Conservation (phyloP, 495 filamentous ascomycete species). For the Letharia lupina region DNA sequence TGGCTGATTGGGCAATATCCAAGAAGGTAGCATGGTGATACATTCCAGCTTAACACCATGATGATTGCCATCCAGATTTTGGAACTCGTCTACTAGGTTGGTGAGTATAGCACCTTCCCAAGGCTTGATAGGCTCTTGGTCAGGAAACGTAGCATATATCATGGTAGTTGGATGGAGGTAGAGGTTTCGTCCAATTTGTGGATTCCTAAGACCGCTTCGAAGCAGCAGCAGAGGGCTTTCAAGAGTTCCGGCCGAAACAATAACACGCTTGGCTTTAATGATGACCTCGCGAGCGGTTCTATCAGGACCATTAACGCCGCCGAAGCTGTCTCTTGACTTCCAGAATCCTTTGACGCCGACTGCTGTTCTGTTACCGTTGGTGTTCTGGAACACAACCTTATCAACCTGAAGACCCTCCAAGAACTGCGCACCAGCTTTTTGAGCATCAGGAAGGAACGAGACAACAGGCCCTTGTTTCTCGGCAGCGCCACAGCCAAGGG, state of each 20-base stretch:
- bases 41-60: conserved; percentile 79
- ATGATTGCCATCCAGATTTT: conserved; percentile 71
- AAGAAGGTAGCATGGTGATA: conserved; percentile 56
- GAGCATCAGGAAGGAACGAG: conserved; percentile 71
- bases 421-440: conserved; percentile 62
- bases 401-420: conserved; percentile 68
- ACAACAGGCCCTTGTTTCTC: conserved; percentile 73
- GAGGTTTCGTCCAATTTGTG: conserved; percentile 77
- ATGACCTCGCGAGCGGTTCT: conserved; percentile 48
- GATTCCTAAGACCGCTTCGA: conserved; percentile 66
- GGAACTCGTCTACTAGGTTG: conserved; percentile 63
- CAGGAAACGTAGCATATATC: conserved; percentile 52
- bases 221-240: conserved; percentile 67
- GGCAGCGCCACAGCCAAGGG: conserved; percentile 60
- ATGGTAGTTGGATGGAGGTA: conserved; percentile 68
- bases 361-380: conserved; percentile 48
- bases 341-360: conserved; percentile 63
- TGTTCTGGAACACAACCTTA: conserved; percentile 56
- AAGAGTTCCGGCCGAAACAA: conserved; percentile 65
- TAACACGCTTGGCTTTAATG: conserved; percentile 73
- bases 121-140: conserved; percentile 48
- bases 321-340: conserved; percentile 58
- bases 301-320: conserved; percentile 43
- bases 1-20: conserved; percentile 48
- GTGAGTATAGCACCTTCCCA: conserved; percentile 82